Base-by-base conservation (phyloP, 2,329 filamentous ascomycete genomes). In the Fusarium brachygibbosum region DNA sequence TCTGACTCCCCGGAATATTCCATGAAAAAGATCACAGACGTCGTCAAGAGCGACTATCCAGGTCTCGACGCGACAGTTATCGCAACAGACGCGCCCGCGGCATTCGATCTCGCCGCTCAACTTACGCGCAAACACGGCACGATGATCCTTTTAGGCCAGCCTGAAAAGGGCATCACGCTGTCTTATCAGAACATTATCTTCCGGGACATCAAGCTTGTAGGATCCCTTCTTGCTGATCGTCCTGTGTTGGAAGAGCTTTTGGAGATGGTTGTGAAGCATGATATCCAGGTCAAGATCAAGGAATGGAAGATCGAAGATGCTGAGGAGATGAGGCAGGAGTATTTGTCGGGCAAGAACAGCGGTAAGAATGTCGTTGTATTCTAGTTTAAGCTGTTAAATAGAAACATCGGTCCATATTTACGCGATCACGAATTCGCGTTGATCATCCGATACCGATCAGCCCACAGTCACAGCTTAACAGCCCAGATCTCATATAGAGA, bases 221-320 rank as follows among this genome's bases (percentile, higher is more conserved):
- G 63, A 0, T 59, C 35, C 14, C 32, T 64, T 6, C 46, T 54
- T 1, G 37, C 32, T 9, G 53, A 59, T 10, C 48, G 42, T 0
- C 25, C 40, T 11, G 42, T 49, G 4, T 21, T 44, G 1, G 21
- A 37, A 11, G 53, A 50, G 13, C 32, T 59, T 2, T 17, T 66
- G 3, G n/a, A 35, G 12, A 23, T 65, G 3, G 60, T 54, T 1
- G 48, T 44, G 2, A 17, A 65, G 19, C 60, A 66, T 3, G 13
- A 40, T 3, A 57, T 66, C 2, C 42, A 45, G 2, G 41, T 59
- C 14, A 60, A 60, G 19, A 37, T 66, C 8, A 50, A 50, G 16
- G 35, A 65, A n/a, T 66, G 60, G 60, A 54, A 38, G 21, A 21
- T 10, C n/a, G 63, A 60, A 6, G 54, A 60, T 11, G 54, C 63